Evolutionary conservation across 2,329 filamentous ascomycete species (phyloP), one percentile per base, ranked within the genome.

Genomic region (Alternaria sp.): DNA sequence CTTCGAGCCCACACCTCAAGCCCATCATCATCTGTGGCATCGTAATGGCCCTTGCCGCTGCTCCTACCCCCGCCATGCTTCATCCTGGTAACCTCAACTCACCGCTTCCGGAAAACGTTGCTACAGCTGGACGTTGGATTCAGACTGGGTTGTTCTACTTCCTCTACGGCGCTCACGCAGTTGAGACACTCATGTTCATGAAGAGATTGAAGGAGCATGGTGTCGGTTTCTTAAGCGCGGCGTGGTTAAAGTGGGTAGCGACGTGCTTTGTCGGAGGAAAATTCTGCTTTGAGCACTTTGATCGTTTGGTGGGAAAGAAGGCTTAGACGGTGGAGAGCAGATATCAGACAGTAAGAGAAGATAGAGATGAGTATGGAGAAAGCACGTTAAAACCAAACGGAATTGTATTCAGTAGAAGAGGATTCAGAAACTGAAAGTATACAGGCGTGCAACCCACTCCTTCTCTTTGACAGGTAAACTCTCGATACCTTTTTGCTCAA

Each of bases 231-330:
- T 12, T 54, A 12, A 72, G 70, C 32, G 19, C 36, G 4, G 60
- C 64, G 11, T 73, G 73, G 71, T 68, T 56, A 47, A 68, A 73
- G 55, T 73, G 72, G 72, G 64, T 74, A 23, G 69, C 46, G 2
- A 74, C 71, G 23, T 73, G 73, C 54, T 75, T 71, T 50, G 57
- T 73, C 2, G 71, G 72, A 0, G 71, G 73, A 1, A 61, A 68
- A 55, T 73, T 67, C 49, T 68, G 67, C 43, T 72, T 67, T 15
- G 59, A 68, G 47, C 69, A 73, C 60, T 72, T 74, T 54, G 71
- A 73, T 46, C 28, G 54, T 19, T 53, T 69, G 23, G 70, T 57
- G 9, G 58, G 52, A 15, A 43, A 28, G 30, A 36, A 49, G 21
- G 23, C 21, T 9, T 55, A 43, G 51, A 19, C 17, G 21, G 57